Conservation (phyloP, 345 rosid species). For the Ricinus communis region DNA sequence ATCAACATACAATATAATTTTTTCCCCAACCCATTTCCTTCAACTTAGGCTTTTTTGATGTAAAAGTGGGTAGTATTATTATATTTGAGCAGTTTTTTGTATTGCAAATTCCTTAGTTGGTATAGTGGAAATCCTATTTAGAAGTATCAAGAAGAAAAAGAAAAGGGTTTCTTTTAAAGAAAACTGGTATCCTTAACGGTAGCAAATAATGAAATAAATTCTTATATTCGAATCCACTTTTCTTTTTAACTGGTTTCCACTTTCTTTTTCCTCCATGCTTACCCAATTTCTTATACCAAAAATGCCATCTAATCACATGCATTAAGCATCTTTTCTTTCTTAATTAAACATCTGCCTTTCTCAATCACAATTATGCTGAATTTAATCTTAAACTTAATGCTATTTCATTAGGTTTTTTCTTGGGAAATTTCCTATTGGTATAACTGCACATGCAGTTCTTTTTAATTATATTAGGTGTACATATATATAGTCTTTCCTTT, state of each 20-base stretch:
- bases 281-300: background rate
- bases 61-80: conserved; percentile 9
- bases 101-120: conserved; percentile 18
- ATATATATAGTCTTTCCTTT: too few species aligned
- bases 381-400: too few species aligned
- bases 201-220: conserved; percentile 13
- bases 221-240: background rate
- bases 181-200: conserved; percentile 37
- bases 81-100: background rate
- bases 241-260: conserved; percentile 22
- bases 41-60: conserved; percentile 29
- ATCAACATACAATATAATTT: background rate
- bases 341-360: background rate
- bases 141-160: conserved; percentile 16
- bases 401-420: too few species aligned
- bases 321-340: conserved; percentile 4
- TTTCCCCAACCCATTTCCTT: conserved; percentile 23
- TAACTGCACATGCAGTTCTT: too few species aligned
- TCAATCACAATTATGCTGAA: background rate
- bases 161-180: too few species aligned
- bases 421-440: too few species aligned
- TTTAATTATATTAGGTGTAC: too few species aligned
- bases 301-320: background rate
- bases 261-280: too few species aligned
- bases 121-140: conserved; percentile 38